These are phyloP conservation scores for Daldinia caldariorum DNA, from an alignment of 495 filamentous ascomycete genomes.

Conservation along the genomic window DNA sequence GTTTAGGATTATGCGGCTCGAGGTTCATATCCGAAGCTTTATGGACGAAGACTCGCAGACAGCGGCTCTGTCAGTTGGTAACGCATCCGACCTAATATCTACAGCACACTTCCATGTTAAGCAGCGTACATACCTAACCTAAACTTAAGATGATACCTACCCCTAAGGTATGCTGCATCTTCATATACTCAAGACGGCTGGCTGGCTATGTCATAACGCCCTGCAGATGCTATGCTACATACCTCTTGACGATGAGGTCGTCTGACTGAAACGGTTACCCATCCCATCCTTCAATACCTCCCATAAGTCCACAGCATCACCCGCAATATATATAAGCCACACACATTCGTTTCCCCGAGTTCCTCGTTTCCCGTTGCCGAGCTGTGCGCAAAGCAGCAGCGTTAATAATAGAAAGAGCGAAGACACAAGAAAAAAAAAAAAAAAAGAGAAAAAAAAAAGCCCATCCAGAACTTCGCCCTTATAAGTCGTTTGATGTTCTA, in stretches of 20 bases:
- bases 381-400: constrained; percentile 1
- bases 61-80: constrained; percentile 17
- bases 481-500: constrained; percentile 2
- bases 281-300: not conserved
- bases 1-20: not conserved
- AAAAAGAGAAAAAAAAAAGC: not conserved
- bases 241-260: constrained; percentile 32
- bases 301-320: not conserved
- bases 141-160: no score
- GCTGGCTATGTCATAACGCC: constrained; percentile 25
- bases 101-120: constrained; percentile 4
- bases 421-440: not conserved
- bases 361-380: constrained; percentile 8
- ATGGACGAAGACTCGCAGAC: constrained; percentile 21
- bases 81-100: constrained; percentile 23
- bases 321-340: not conserved
- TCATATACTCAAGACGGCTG: not conserved
- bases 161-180: constrained; percentile 22
- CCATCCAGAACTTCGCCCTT: constrained; percentile 6
- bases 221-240: constrained; percentile 23
- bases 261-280: constrained; percentile 12
- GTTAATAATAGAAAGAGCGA: constrained; percentile 1
- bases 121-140: constrained; percentile 6
- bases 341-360: not conserved
- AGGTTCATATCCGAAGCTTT: not conserved